Conservation (phyloP, 371 early-diverging fungal species). For the Funneliformis caledonium region DNA sequence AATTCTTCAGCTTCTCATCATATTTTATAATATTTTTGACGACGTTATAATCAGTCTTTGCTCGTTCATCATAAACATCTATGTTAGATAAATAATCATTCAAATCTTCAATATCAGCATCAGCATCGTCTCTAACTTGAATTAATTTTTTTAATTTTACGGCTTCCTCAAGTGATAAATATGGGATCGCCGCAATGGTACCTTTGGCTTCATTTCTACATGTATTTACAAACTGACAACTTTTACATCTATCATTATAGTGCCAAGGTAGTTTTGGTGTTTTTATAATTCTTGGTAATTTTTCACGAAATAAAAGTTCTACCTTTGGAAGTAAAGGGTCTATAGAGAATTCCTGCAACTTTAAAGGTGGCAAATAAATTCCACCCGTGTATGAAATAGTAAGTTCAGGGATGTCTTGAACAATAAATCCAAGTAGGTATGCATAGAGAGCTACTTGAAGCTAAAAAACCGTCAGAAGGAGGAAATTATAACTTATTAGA, state of each 20-base stretch:
- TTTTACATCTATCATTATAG: conserved; percentile 18
- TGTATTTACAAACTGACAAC: conserved; percentile 12
- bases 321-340: conserved; percentile 48
- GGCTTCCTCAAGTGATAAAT: conserved; percentile 6
- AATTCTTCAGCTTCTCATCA: conserved; percentile 21
- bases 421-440: conserved; percentile 45
- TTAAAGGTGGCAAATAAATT: conserved; percentile 47
- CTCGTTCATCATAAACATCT: neutral
- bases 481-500: no score
- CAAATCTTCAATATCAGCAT: neutral
- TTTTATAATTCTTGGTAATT: conserved; percentile 1
- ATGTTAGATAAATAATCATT: neutral
- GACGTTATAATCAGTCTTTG: neutral
- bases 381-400: conserved; percentile 47
- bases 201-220: neutral
- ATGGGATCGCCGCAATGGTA: neutral
- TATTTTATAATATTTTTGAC: conserved; percentile 1
- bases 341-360: conserved; percentile 46
- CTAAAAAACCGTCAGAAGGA: conserved; percentile 23
- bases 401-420: conserved; percentile 45
- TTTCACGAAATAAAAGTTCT: conserved; percentile 43
- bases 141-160: neutral
- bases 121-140: neutral
- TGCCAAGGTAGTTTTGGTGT: neutral
- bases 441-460: conserved; percentile 54